Percentiles rank a stretch among this genome's conserved stretches.
phyloP scores from a whole-genome alignment of 1,284 basidiomycete species.

The Tylopilus orsonianus region DNA sequence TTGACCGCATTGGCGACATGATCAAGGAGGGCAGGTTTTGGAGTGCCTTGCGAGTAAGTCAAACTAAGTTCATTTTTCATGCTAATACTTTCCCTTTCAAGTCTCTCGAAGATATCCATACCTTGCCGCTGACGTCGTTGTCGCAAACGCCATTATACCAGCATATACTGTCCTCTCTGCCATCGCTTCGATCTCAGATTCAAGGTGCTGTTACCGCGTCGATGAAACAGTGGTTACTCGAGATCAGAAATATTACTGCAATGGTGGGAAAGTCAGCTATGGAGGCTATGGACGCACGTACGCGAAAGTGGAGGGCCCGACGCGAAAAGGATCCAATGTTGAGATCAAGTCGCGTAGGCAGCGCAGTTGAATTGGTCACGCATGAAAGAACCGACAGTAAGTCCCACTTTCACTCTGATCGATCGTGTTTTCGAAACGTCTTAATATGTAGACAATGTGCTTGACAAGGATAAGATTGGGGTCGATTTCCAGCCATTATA shows the following conservation, averaged over 20 bases:
- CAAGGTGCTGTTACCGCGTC: slow-evolving; percentile 93
- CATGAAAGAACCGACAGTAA: slow-evolving; percentile 95
- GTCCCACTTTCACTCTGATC: slow-evolving; percentile 28
- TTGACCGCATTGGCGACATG: slow-evolving; percentile 93
- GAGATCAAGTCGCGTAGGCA: slow-evolving; percentile 84
- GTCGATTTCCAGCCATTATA: slow-evolving; percentile 96
- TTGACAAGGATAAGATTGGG: slow-evolving; percentile 85
- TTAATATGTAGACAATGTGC: slow-evolving; percentile 69
- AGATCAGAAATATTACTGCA: slow-evolving; percentile 88
- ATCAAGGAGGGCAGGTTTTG: slow-evolving; percentile 93
- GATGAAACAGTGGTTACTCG: slow-evolving; percentile 96
- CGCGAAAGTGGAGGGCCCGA: slow-evolving; percentile 81
- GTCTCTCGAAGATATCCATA: slow-evolving; percentile 93
- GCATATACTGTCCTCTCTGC: slow-evolving; percentile 88
- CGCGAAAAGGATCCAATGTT: slow-evolving; percentile 78
- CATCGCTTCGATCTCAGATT: slow-evolving; percentile 85
- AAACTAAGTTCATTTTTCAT: slow-evolving; percentile 26
- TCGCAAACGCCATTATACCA: slow-evolving; percentile 94
- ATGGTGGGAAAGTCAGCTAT: slow-evolving; percentile 88
- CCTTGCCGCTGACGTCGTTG: slow-evolving; percentile 85
- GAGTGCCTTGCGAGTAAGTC: slow-evolving; percentile 89
- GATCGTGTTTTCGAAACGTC: slow-evolving; percentile 3
- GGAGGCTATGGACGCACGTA: slow-evolving; percentile 86
- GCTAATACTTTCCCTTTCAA: slow-evolving; percentile 40
- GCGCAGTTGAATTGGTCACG: slow-evolving; percentile 90